Base-by-base conservation (phyloP, 345 rosid species). In the Lumnitzera littorea region DNA sequence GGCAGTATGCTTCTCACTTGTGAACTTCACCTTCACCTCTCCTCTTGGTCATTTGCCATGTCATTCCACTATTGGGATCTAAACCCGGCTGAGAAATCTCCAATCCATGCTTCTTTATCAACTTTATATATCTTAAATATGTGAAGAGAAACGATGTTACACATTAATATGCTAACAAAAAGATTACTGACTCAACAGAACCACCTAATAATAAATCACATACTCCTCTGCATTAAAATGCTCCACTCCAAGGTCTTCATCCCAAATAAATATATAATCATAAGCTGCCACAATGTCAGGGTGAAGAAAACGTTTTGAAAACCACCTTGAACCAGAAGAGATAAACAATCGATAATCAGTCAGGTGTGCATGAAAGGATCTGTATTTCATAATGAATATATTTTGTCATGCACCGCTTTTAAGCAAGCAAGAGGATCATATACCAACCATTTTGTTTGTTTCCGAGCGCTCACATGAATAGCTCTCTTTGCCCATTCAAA, bases 1-100 rank as follows among this genome's bases (percentile, higher is more conserved):
- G 29, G 55, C 50, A 57, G 4, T 31, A 65, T 52, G 25, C 55
- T 72, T 46, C 77, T 76, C 74, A 94, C 99, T 80, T 90, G 83
- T 90, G 99, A 72, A 94, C 91, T 80, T 90, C 96, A 72, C 77
- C 72, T 58, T 70, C 80, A 46, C 80, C 80, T 86, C 88, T 86
- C 72, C 76, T 84, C 74, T 77, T 90, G 55, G 97, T 94, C 99
- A 94, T 94, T 58, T 84, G 89, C 99, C 99, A 90, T 36, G 95
- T 90, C 65, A 88, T 71, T 53, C 85, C 88, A 65, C 79, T 80
- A 11, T 79, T 77, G 8, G 95, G 92, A 65, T 88, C 88, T 67
- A 94, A 76, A 60, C 95, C 97, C 55, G 99, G 97, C 84, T 94
- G 99, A 50, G 99, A 94, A 61, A 94, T 90, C 69, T 94, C 97